Evolutionary conservation across 2,329 filamentous ascomycete species (phyloP), one percentile per base, ranked within the genome.

Genomic region (Coniella vitis): DNA sequence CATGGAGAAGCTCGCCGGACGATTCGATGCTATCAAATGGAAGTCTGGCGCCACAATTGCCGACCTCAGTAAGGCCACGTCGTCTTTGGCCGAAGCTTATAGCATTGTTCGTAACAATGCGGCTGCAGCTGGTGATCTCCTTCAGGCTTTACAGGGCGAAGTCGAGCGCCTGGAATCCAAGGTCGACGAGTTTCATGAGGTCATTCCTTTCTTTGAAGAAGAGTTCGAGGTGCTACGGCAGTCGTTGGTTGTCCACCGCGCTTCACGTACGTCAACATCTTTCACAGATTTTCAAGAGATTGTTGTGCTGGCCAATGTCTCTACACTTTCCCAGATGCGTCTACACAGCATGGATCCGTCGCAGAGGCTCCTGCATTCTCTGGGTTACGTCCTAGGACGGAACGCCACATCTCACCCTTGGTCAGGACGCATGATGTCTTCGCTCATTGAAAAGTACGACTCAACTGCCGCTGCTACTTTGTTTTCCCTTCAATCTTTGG

Each of bases 1-100:
- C 34, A 68, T 86, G 57, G 75, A 82, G 54, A 66, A 67, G 10
- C 68, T 86, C 4, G 80, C 79, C 1, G 62, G 63, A 2, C 71
- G 79, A 43, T 85, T 86, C 49, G 83, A 86, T 61, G 61, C 67
- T 29, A 62, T 84, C 22, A 73, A 76, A 55, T 83, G 79, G 81
- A 79, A 73, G 57, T 72, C 74, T 2, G 68, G 71, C 19, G 73
- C 74, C 10, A 69, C 72, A 3, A 67, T 81, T 7, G 45, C 64
- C 1, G 77, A 78, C 22, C 65, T 84, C 10, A 67, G 71, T 7
- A 73, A 71, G 38, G 72, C 81, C 17, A 75, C 76, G 59, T 64
- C 65, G 13, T 76, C 78, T 1, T 69, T 85, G 16, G 69, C 75
- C 16, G 71, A 75, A 47, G 76, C 76, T 2, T 83, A 83, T 51